Evolutionary conservation across 768 basidiomycete genomes (phyloP).

Genomic region (Tricholoma flavovirens): DNA sequence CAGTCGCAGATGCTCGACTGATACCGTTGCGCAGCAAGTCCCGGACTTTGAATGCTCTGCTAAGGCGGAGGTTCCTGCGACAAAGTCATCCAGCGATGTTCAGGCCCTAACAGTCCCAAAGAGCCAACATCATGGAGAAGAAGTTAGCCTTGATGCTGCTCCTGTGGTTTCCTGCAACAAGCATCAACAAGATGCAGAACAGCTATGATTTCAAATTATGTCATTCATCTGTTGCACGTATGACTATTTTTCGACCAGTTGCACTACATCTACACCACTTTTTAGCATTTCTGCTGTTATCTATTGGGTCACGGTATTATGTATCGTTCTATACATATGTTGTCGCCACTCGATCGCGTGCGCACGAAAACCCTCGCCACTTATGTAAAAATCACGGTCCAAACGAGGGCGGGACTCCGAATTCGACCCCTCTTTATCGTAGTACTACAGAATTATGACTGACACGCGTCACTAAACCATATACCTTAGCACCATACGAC

Average conservation of each 20-base stretch:
- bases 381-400: too few species aligned
- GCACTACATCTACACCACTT: not conserved
- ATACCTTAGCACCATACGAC: too few species aligned
- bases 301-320: too few species aligned
- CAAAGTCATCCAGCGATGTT: not conserved
- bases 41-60: not conserved
- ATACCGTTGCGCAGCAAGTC: constrained; percentile 4
- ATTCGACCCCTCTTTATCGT: too few species aligned
- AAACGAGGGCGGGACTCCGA: too few species aligned
- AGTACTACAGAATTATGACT: too few species aligned
- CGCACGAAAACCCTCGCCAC: too few species aligned
- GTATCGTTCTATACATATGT: too few species aligned
- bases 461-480: too few species aligned
- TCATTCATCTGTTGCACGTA: not conserved
- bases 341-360: too few species aligned
- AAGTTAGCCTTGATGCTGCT: not conserved
- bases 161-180: not conserved
- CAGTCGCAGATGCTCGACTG: constrained; percentile 9
- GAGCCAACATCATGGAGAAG: not conserved
- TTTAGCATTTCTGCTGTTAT: not conserved
- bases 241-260: not conserved
- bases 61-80: not conserved
- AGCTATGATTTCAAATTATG: not conserved
- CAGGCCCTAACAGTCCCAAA: not conserved
- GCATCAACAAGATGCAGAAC: not conserved